Conservation (phyloP, 371 early-diverging fungal genomes). For the Saksenaea vasiformis region DNA sequence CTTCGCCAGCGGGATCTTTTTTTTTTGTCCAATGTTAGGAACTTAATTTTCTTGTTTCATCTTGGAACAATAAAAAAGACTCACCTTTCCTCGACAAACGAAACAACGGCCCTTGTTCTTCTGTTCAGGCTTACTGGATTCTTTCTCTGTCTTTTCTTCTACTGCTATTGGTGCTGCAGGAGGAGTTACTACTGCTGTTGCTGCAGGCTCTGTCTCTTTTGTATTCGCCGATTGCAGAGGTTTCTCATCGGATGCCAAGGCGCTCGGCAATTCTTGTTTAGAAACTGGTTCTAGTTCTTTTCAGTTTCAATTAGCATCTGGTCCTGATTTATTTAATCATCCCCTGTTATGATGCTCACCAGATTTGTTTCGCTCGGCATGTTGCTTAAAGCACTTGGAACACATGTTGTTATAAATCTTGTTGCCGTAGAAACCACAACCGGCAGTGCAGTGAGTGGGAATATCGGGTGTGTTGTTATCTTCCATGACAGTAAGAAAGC, state of each 20-base stretch:
- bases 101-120: conserved; percentile 76
- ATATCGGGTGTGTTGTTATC: conserved; percentile 57
- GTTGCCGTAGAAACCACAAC: conserved; percentile 69
- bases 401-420: conserved; percentile 77
- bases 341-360: conserved; percentile 3
- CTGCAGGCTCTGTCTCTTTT: neutral
- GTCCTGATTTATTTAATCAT: neutral
- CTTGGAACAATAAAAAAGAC: neutral
- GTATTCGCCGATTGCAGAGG: neutral
- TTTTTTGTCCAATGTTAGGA: conserved; percentile 26
- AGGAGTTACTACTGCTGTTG: neutral
- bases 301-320: neutral
- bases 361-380: conserved; percentile 17
- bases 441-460: conserved; percentile 62
- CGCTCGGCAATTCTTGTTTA: neutral
- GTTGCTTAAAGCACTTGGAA: conserved; percentile 70
- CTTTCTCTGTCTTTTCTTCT: conserved; percentile 13
- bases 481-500: conserved; percentile 38
- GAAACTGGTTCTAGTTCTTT: neutral
- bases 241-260: neutral
- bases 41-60: conserved; percentile 12
- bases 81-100: conserved; percentile 70
- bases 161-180: conserved; percentile 3
- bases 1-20: conserved; percentile 76
- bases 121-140: conserved; percentile 45